These are phyloP conservation scores for Trichosporon faecale DNA, from an alignment of 1,284 basidiomycete genomes.

Conservation along the genomic window DNA sequence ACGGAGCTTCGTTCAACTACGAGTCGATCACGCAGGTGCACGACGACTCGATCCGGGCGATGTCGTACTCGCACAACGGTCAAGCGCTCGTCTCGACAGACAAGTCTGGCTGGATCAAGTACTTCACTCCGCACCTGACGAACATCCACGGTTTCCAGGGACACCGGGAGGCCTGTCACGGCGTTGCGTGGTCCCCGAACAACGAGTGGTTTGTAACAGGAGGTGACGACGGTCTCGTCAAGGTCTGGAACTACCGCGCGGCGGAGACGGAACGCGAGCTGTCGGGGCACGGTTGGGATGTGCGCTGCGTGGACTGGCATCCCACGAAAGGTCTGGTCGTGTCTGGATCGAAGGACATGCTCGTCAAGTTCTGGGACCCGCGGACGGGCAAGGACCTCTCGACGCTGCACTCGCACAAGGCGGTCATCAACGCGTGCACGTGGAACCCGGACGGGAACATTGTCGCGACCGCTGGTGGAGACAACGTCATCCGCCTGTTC, in stretches of 20 bases:
- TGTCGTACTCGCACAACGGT: slow-evolving; percentile 87
- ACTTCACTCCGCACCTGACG: slow-evolving; percentile 98
- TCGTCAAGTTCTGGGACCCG: slow-evolving; percentile 99
- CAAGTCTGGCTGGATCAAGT: slow-evolving; percentile 92
- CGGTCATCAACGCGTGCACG: slow-evolving; percentile 84
- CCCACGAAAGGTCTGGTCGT: slow-evolving; percentile 90
- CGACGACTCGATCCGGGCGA: slow-evolving; percentile 85
- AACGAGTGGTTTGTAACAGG: slow-evolving; percentile 89
- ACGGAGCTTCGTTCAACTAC: slow-evolving; percentile 98
- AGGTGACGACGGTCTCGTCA: slow-evolving; percentile 88
- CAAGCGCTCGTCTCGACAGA: slow-evolving; percentile 88
- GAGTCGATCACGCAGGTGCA: slow-evolving; percentile 98
- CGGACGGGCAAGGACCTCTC: slow-evolving; percentile 80
- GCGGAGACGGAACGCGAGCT: slow-evolving; percentile 81
- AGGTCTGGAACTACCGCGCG: slow-evolving; percentile 93
- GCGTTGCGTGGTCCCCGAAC: slow-evolving; percentile 85
- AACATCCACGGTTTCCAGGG: slow-evolving; percentile 91
- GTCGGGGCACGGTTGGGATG: slow-evolving; percentile 96
- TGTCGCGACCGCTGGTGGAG: slow-evolving; percentile 88
- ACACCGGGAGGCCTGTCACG: slow-evolving; percentile 83
- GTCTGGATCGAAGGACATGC: slow-evolving; percentile 93
- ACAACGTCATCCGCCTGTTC: slow-evolving; percentile 93
- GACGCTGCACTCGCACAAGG: slow-evolving; percentile 94
- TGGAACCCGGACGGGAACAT: slow-evolving; percentile 94
- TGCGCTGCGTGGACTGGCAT: slow-evolving; percentile 98